phyloP scores from a whole-genome alignment of 345 rosid genomes.

The Turritis glabra region DNA sequence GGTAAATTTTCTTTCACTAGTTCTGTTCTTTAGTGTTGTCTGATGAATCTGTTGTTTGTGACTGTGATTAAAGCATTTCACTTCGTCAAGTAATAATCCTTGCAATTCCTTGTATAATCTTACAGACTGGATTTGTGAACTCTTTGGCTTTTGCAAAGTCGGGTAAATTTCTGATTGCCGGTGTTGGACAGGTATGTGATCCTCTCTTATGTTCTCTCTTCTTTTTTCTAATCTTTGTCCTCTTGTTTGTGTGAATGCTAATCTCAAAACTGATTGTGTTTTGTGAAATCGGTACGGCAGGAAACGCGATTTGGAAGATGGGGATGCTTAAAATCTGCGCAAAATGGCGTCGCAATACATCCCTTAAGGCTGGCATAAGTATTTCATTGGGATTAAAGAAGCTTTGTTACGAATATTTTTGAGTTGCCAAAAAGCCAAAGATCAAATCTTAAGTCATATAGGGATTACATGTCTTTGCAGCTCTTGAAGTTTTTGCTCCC shows the following conservation, averaged over 20 bases:
- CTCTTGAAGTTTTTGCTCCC: constrained; percentile 21
- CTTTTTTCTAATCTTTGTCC: background rate
- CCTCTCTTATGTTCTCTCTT: background rate
- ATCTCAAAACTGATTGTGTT: background rate
- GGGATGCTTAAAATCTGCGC: constrained; percentile 61
- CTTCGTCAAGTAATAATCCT: constrained; percentile 4
- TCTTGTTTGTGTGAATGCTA: constrained; percentile 1
- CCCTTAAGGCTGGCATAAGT: constrained; percentile 55
- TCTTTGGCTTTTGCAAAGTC: constrained; percentile 90
- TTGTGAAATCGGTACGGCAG: constrained; percentile 41
- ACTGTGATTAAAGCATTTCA: background rate
- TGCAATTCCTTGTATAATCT: constrained; percentile 17
- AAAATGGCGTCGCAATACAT: constrained; percentile 81
- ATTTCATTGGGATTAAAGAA: background rate
- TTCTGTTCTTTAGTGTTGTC: constrained; percentile 1
- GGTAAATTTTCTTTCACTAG: constrained; percentile 45
- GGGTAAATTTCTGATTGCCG: constrained; percentile 81
- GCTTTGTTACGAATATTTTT: constrained; percentile 17
- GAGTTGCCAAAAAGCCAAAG: constrained; percentile 13
- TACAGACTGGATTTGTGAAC: constrained; percentile 89
- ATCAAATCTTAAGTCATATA: constrained; percentile 15
- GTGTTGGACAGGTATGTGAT: constrained; percentile 76
- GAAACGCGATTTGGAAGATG: constrained; percentile 97
- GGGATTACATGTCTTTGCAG: constrained; percentile 10
- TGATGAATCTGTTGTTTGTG: background rate